Evolutionary conservation across 345 rosid species (phyloP).

Genomic region (Eucalyptus caleyi): DNA sequence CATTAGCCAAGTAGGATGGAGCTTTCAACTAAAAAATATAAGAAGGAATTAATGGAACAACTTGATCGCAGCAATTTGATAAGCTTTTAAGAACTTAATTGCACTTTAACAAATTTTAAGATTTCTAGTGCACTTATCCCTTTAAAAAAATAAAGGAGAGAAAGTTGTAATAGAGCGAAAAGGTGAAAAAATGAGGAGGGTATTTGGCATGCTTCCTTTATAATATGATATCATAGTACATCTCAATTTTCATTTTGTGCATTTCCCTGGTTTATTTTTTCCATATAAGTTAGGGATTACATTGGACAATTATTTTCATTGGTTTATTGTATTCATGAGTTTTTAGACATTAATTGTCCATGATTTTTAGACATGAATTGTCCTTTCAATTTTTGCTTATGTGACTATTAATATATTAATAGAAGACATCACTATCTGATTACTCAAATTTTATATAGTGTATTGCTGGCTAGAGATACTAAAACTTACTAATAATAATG

Average conservation of each 20-base stretch:
- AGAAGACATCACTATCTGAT: background rate
- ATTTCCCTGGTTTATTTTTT: background rate
- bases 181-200: background rate
- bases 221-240: background rate
- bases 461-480: background rate
- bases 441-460: background rate
- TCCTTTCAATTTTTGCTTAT: background rate
- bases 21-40: background rate
- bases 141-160: background rate
- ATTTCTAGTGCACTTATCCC: background rate
- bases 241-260: background rate
- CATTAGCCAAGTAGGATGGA: background rate
- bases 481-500: background rate
- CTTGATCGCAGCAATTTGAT: background rate
- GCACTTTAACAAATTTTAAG: background rate
- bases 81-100: background rate
- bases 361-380: no score
- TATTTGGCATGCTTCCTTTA: background rate
- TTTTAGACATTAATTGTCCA: background rate
- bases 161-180: background rate
- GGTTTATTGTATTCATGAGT: background rate
- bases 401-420: background rate
- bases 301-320: background rate
- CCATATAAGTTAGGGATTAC: background rate
- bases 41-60: no score